Conservation (phyloP, 148 eudicot species). For the Fagopyrum esculentum region DNA sequence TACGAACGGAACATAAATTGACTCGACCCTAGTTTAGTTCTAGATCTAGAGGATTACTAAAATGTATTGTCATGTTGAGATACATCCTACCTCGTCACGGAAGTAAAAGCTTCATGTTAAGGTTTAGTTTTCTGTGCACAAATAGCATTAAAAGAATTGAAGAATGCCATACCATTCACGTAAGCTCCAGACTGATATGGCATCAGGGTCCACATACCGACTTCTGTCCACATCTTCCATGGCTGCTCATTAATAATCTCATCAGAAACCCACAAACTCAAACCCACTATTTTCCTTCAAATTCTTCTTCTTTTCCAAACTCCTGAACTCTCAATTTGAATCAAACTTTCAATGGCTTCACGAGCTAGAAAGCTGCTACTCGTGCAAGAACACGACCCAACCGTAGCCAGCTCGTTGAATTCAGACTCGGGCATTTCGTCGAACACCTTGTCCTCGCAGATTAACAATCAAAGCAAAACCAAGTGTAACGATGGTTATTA, state of each 20-base stretch:
- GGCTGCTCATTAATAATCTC: neutral
- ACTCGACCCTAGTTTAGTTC: no score
- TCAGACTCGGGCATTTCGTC: constrained; percentile 1
- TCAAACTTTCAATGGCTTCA: neutral
- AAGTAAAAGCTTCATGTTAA: neutral
- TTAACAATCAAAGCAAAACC: neutral
- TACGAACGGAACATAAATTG: no score
- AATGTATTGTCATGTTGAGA: no score
- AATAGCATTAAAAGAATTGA: neutral
- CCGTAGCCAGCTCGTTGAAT: neutral
- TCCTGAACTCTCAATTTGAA: neutral
- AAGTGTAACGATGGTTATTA: neutral
- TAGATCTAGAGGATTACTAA: no score
- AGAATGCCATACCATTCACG: constrained; percentile 11
- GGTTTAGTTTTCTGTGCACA: neutral
- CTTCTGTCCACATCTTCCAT: constrained; percentile 5
- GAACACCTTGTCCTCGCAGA: neutral
- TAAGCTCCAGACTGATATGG: constrained; percentile 2
- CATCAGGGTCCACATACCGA: constrained; percentile 7
- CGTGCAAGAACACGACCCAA: neutral
- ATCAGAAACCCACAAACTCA: neutral
- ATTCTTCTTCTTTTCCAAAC: neutral
- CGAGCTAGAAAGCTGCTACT: constrained; percentile 1
- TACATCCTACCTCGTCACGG: no score
- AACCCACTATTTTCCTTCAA: no score